These are phyloP conservation scores for Endothia cerciana DNA, from an alignment of 2,329 filamentous ascomycete species.

Conservation along the genomic window DNA sequence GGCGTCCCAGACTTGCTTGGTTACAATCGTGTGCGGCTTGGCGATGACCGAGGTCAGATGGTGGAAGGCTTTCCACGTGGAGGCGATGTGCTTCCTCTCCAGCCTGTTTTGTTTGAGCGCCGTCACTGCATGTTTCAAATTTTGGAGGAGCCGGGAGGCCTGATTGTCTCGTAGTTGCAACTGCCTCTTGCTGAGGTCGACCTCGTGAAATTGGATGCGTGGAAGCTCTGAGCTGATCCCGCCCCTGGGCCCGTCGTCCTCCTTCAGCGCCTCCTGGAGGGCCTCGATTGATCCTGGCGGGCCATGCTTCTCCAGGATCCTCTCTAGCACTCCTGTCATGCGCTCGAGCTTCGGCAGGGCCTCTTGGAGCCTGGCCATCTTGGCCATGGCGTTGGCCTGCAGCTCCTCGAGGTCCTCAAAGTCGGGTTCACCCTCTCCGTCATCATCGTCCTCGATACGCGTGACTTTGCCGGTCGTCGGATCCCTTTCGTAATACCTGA, in stretches of 20 bases:
- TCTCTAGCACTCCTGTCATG: constrained; percentile 18
- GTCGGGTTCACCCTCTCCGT: constrained; percentile 76
- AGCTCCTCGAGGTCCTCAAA: constrained; percentile 75
- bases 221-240: neutral
- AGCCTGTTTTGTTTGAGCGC: constrained; percentile 42
- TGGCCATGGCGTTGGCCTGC: constrained; percentile 65
- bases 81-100: constrained; percentile 35
- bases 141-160: constrained; percentile 33
- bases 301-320: constrained; percentile 23
- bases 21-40: constrained; percentile 57
- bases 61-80: constrained; percentile 55
- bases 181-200: constrained; percentile 32
- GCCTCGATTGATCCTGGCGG: constrained; percentile 26
- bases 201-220: constrained; percentile 29
- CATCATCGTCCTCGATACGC: constrained; percentile 25
- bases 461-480: constrained; percentile 18
- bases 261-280: constrained; percentile 20
- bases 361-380: constrained; percentile 32
- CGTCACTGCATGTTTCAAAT: constrained; percentile 37
- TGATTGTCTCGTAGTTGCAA: constrained; percentile 32
- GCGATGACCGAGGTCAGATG: constrained; percentile 49
- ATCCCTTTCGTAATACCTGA: constrained; percentile 29
- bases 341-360: constrained; percentile 18
- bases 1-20: constrained; percentile 63
- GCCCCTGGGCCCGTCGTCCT: constrained; percentile 10